Evolutionary conservation across 129 eudicot species (phyloP).

Genomic region (Centaurea solstitialis): DNA sequence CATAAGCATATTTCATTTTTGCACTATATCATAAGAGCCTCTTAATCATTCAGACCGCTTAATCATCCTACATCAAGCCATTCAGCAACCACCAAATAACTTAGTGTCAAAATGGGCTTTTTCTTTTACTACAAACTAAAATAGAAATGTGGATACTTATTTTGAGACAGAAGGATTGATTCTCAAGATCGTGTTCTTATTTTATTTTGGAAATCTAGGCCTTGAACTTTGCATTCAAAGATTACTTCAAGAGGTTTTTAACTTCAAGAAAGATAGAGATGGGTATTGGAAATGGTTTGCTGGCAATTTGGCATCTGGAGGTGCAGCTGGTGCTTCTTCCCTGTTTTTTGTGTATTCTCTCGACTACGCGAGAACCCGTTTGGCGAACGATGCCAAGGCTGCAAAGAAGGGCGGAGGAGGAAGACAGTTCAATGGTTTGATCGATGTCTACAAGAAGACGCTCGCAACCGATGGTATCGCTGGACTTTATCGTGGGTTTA

Average conservation of each 20-base stretch:
- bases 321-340: conserved; percentile 72
- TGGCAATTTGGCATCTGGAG: conserved; percentile 66
- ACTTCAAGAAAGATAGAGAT: conserved; percentile 60
- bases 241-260: conserved; percentile 61
- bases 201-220: conserved; percentile 39
- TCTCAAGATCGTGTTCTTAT: background rate
- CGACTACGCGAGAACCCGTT: conserved; percentile 66
- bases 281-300: conserved; percentile 77
- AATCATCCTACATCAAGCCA: too few species aligned
- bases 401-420: conserved; percentile 53
- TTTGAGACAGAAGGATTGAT: too few species aligned
- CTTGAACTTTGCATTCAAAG: conserved; percentile 68
- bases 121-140: too few species aligned
- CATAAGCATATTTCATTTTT: too few species aligned
- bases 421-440: conserved; percentile 61
- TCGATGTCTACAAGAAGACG: conserved; percentile 74
- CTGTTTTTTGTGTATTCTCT: conserved; percentile 63
- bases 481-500: conserved; percentile 71
- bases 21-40: too few species aligned
- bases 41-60: too few species aligned
- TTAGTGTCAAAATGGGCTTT: too few species aligned
- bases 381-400: conserved; percentile 66
- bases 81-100: too few species aligned
- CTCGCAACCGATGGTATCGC: conserved; percentile 54
- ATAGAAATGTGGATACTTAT: too few species aligned